Evolutionary conservation across 495 filamentous ascomycete genomes (phyloP).

Genomic region (Penicillium subrubescens): DNA sequence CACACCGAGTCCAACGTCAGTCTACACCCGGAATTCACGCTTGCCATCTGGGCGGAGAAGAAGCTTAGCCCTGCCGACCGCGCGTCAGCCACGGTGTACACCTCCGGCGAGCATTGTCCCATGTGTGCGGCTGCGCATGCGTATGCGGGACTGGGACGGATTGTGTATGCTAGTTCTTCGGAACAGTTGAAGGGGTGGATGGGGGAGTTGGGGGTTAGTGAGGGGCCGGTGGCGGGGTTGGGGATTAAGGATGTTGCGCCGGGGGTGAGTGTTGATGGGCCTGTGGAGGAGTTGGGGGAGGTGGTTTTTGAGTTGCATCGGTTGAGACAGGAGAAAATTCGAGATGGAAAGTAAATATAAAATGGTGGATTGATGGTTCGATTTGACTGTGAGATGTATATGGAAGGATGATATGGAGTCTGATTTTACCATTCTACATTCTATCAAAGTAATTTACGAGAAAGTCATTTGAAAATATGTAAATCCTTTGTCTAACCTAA

Average conservation of each 20-base stretch:
- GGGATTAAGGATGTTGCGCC: constrained; percentile 17
- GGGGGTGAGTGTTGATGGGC: constrained; percentile 18
- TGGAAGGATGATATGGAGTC: too few species aligned
- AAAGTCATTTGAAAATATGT: too few species aligned
- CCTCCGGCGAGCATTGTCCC: constrained; percentile 39
- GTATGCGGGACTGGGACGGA: constrained; percentile 27
- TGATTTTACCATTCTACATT: neutral
- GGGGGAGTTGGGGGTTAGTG: constrained; percentile 10
- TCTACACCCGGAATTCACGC: constrained; percentile 20
- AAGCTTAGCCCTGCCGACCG: constrained; percentile 28
- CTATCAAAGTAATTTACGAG: too few species aligned
- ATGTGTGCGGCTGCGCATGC: constrained; percentile 39
- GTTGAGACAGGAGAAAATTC: constrained; percentile 1
- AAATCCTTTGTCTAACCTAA: neutral
- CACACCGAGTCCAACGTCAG: constrained; percentile 17
- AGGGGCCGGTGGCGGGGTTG: constrained; percentile 11
- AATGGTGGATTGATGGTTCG: neutral
- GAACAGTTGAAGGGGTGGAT: constrained; percentile 18
- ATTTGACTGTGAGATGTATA: too few species aligned
- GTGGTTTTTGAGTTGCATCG: constrained; percentile 21
- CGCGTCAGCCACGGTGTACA: constrained; percentile 30
- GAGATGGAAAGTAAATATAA: neutral
- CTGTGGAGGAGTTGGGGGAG: constrained; percentile 14
- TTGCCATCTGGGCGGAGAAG: constrained; percentile 21
- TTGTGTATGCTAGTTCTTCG: constrained; percentile 30